phyloP scores from a whole-genome alignment of 1,284 basidiomycete species.

The Ceratobasidium sp. region DNA sequence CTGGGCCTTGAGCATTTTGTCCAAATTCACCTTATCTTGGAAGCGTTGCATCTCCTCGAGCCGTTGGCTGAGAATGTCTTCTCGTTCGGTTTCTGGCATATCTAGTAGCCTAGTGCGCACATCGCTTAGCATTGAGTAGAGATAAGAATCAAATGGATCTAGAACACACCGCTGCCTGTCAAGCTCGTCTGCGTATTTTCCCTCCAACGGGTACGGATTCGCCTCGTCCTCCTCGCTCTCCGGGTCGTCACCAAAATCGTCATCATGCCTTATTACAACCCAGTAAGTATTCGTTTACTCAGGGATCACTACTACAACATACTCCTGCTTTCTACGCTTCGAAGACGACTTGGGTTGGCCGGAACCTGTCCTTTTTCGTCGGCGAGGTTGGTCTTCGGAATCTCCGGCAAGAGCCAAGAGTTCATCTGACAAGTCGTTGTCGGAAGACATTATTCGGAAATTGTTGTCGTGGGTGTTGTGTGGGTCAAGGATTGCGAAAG shows the following conservation, averaged over 20 bases:
- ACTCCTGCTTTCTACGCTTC: constrained; percentile 66
- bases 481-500: not conserved
- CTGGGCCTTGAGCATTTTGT: constrained; percentile 76
- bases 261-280: constrained; percentile 43
- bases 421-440: constrained; percentile 68
- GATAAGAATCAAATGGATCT: constrained; percentile 16
- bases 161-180: constrained; percentile 79
- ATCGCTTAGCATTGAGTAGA: constrained; percentile 32
- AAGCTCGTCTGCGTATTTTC: constrained; percentile 84
- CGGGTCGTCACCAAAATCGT: constrained; percentile 58
- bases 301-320: constrained; percentile 48
- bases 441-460: constrained; percentile 38
- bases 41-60: constrained; percentile 83
- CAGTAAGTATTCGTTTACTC: constrained; percentile 42
- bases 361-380: constrained; percentile 55
- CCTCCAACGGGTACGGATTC: constrained; percentile 91
- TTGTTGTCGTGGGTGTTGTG: not conserved
- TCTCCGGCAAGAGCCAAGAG: constrained; percentile 71
- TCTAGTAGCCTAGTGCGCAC: constrained; percentile 68
- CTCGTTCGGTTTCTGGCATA: constrained; percentile 89
- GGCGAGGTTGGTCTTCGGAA: constrained; percentile 62
- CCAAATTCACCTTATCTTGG: constrained; percentile 77
- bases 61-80: constrained; percentile 82
- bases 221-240: constrained; percentile 68
- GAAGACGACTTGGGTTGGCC: constrained; percentile 55